Conservation (phyloP, 345 rosid species). For the Corchorus olitorius region DNA sequence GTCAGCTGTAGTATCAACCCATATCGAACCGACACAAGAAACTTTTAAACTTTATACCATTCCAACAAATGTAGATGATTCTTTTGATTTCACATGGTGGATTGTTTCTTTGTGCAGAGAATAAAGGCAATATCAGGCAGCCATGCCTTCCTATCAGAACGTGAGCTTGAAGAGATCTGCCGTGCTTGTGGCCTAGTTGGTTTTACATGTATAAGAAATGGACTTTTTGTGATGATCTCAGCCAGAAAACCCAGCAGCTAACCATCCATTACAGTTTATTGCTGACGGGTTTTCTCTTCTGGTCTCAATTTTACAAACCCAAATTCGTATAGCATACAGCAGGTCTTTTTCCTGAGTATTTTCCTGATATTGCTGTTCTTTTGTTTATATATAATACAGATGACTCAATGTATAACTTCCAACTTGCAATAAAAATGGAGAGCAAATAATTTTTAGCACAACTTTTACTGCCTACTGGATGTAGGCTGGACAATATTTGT, state of each 20-base stretch:
- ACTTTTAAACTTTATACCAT: background rate
- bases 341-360: background rate
- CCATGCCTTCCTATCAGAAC: conserved; percentile 55
- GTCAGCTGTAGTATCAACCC: background rate
- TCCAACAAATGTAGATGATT: background rate
- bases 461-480: too few relatives aligned
- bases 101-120: conserved; percentile 39
- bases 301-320: conserved; percentile 3
- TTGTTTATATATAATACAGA: background rate
- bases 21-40: background rate
- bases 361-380: background rate
- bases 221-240: conserved; percentile 69
- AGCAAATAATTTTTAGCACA: background rate
- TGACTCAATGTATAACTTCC: background rate
- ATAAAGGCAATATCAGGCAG: conserved; percentile 49
- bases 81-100: background rate
- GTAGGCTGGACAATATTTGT: too few relatives aligned
- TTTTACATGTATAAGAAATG: conserved; percentile 56
- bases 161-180: conserved; percentile 83
- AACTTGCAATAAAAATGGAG: background rate
- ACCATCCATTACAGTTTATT: conserved; percentile 10
- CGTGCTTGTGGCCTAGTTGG: conserved; percentile 72
- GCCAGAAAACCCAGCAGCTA: conserved; percentile 67
- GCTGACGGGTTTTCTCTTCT: background rate
- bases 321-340: background rate